phyloP scores from a whole-genome alignment of 148 eudicot genomes.

The Vaccinium corymbosum region DNA sequence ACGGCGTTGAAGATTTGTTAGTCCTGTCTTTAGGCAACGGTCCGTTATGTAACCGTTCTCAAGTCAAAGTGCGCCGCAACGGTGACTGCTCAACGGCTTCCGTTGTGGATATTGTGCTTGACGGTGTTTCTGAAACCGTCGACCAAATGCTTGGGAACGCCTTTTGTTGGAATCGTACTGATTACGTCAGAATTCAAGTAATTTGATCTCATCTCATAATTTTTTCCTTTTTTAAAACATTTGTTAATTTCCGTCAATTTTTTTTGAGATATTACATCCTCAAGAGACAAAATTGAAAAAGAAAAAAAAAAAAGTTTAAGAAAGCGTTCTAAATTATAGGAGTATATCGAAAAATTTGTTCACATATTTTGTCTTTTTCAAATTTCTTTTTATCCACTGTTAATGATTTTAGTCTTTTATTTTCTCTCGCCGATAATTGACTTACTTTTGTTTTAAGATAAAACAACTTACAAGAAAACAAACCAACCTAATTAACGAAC shows the following conservation, averaged over 20 bases:
- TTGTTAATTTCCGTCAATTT: not conserved
- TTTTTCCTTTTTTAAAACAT: not conserved
- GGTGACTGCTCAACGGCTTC: conserved; percentile 45
- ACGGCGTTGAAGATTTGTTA: conserved; percentile 57
- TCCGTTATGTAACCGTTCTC: conserved; percentile 6
- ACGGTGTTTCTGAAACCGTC: conserved; percentile 87
- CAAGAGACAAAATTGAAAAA: not conserved
- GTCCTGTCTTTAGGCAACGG: conserved; percentile 62
- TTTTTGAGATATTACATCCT: not conserved
- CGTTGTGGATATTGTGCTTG: conserved; percentile 63
- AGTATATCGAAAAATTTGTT: not conserved
- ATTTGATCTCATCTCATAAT: not conserved
- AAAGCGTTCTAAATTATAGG: not conserved
- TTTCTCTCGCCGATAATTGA: not conserved
- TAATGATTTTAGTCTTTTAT: not conserved
- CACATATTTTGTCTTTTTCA: not conserved
- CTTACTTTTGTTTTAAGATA: too few relatives aligned
- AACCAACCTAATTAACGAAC: too few relatives aligned
- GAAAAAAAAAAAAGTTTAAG: not conserved
- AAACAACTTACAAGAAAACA: too few relatives aligned
- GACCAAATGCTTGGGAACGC: conserved; percentile 93
- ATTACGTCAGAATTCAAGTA: conserved; percentile 92
- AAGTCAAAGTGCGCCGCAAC: conserved; percentile 24
- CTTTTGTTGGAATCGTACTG: conserved; percentile 72
- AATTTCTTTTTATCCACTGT: not conserved